These are phyloP conservation scores for Hyphopichia buzzinii DNA, from an alignment of 1,139 yeast genomes.

Conservation along the genomic window DNA sequence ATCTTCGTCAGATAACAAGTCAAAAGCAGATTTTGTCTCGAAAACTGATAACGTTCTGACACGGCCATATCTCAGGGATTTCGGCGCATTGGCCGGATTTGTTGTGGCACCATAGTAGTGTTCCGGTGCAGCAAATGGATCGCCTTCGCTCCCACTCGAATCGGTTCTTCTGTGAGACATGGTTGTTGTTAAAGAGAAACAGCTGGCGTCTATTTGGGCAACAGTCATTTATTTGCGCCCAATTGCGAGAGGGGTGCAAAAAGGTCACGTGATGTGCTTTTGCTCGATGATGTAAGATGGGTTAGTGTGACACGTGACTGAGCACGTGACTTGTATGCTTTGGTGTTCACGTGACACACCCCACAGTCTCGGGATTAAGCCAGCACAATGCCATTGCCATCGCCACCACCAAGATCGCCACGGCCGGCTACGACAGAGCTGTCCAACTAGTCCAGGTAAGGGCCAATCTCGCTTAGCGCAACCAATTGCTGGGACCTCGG, in stretches of 20 bases:
- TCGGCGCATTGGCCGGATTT: slow-evolving; percentile 47
- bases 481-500: too few species aligned
- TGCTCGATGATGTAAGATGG: too few species aligned
- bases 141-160: slow-evolving; percentile 40
- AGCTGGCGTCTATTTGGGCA: too few species aligned
- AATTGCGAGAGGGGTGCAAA: neutral
- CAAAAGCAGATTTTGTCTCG: slow-evolving; percentile 20
- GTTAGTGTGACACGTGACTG: too few species aligned
- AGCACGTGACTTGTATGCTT: too few species aligned
- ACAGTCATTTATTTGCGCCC: neutral
- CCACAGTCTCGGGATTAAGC: too few species aligned
- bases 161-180: slow-evolving; percentile 31
- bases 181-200: neutral
- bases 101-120: slow-evolving; percentile 67
- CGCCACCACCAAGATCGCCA: too few species aligned
- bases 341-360: too few species aligned
- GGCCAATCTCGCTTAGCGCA: too few species aligned
- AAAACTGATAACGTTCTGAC: slow-evolving; percentile 53
- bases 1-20: slow-evolving; percentile 8
- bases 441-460: too few species aligned
- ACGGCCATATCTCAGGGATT: slow-evolving; percentile 37
- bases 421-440: too few species aligned
- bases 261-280: neutral
- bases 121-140: slow-evolving; percentile 69
- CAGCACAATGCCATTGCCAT: too few species aligned